Evolutionary conservation across 139 green algal genomes (phyloP), one percentile per base, ranked within the genome.

Genomic region (Micractinium sp.): DNA sequence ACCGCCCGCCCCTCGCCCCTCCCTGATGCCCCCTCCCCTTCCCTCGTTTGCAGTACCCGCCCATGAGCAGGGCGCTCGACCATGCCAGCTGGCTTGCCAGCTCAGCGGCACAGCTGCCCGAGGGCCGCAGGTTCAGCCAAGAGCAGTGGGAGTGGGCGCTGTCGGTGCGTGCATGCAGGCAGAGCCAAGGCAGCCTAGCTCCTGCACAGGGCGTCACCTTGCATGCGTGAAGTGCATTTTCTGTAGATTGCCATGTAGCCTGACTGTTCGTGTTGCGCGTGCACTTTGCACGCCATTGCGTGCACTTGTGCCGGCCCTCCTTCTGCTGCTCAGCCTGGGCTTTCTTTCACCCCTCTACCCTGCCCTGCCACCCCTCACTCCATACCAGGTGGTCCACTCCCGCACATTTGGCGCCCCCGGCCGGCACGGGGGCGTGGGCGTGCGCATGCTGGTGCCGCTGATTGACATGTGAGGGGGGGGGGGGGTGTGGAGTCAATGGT

Each of bases 341-440:
- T 29, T 27, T 3, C 9, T 84, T 23, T 35, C 25, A 73, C 31
- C 18, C 4, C 3, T 22, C 41, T n/a, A 69, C 20, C n/a, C n/a
- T 73, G 3, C 66, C 63, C 82, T 12, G 35, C 69, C 85, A 41
- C 29, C 5, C 86, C 27, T 35, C 75, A 56, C 35, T 15, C 56
- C 35, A 20, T 3, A 73, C 33, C 90, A 96, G 95, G 85, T 96
- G 39, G 94, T 97, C 20, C 95, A 97, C 85, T 95, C 91, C 0
- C 93, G 96, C 22, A 97, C 95, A 0, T 98, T 98, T 92, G 94
- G 93, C 47, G 94, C 92, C 25, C 93, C 95, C 9, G 93, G 92
- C 0, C 77, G 90, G 22, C 93, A 92, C 12, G 86, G 89, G 19
- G 95, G 94, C 61, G 93, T 95, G 69, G 95, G 93, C 16, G 95